Evolutionary conservation across 345 rosid species (phyloP).

Genomic region (Eucalyptus marginata): DNA sequence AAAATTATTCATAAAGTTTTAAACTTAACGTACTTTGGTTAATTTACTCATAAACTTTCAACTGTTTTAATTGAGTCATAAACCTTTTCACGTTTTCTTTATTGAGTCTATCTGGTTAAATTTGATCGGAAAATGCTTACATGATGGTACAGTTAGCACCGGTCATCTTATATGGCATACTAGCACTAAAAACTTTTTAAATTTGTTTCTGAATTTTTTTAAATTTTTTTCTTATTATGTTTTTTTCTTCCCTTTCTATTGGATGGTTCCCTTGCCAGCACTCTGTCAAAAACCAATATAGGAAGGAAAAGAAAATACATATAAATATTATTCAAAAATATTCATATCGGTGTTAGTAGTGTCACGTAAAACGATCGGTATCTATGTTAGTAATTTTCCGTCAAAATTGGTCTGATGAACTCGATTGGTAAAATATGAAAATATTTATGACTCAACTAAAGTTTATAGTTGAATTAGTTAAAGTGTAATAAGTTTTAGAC

Average conservation of each 20-base stretch:
- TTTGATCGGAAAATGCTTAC: background rate
- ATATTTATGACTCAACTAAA: too few relatives aligned
- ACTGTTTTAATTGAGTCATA: background rate
- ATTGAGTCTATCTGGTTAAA: background rate
- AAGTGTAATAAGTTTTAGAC: background rate
- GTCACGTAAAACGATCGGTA: accelerated
- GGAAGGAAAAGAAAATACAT: background rate
- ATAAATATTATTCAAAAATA: too few relatives aligned
- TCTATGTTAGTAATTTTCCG: too few relatives aligned
- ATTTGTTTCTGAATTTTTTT: too few relatives aligned
- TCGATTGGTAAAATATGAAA: too few relatives aligned
- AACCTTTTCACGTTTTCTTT: background rate
- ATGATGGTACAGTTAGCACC: accelerated
- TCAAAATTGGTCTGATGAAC: too few relatives aligned
- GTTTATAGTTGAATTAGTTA: too few relatives aligned
- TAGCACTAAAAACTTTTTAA: too few relatives aligned
- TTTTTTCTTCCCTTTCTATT: background rate
- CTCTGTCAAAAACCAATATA: background rate
- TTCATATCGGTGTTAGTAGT: too few relatives aligned
- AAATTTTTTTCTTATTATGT: too few relatives aligned
- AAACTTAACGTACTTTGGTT: background rate
- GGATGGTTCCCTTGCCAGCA: background rate
- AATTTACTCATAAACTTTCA: background rate
- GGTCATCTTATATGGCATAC: background rate
- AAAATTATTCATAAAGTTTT: background rate